Base-by-base conservation (phyloP, 441 rosid species). In the Dalechampia spathulata region DNA sequence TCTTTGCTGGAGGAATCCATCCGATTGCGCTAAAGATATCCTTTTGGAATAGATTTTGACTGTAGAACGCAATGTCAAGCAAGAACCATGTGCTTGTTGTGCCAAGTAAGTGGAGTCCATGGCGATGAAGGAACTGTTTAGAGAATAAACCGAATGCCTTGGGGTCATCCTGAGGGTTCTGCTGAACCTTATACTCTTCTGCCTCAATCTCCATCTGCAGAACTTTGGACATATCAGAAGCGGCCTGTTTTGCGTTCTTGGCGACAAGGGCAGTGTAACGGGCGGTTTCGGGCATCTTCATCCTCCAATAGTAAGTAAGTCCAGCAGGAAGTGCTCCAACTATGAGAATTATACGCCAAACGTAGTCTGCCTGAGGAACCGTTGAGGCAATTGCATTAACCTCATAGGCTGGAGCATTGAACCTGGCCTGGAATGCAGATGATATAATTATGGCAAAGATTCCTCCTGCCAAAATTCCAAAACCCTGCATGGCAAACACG, bases 401-500 rank as follows among this genome's bases (percentile, higher is more conserved):
- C 62, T 72, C 65, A 11, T 86, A 88, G 11, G 85, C 39, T 0
- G 91, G 87, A 30, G 87, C 69, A 9, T 55, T 57, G 61, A 71
- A 88, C 66, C 16, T 47, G 2, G 79, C 57, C 53, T 64, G 51
- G 58, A 88, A 88, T 11, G 73, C 61, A 0, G 76, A 17, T 0
- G 96, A 38, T 1, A 77, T 1, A 15, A 78, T 62, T 49, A 88
- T 77, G 4, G 89, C 86, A 49, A 85, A 83, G 0, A 86, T 20
- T 8, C 95, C 96, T 0, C 91, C 96, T 0, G 78, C 77, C 48
- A 88, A 64, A 61, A 88, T 88, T 41, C 96, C 96, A n/a, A 88
- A 88, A 0, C 96, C 96, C 61, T 85, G 96, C 96, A 88, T 85
- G 0, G 96, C 96, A 52, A 88, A 88, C 10, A 88, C 96, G 1